Conservation (phyloP, 257 asterid species). For the Nicotiana attenuata region DNA sequence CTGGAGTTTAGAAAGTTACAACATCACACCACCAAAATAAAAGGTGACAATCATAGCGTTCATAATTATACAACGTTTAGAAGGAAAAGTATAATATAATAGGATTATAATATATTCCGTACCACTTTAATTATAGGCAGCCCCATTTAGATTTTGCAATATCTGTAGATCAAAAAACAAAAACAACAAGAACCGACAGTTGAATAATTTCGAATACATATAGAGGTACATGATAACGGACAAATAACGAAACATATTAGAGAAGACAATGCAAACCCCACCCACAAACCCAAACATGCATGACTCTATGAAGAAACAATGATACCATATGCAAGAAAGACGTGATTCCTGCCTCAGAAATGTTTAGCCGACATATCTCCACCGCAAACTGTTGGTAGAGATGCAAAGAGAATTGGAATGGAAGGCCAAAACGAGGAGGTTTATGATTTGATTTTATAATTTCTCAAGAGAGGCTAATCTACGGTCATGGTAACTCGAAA, state of each 20-base stretch:
- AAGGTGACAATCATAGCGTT: neutral
- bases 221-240: too few species aligned
- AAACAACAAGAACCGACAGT: neutral
- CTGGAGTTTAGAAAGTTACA: too few species aligned
- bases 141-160: neutral
- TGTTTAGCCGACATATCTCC: constrained; percentile 6
- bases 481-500: neutral
- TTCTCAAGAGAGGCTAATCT: neutral
- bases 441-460: neutral
- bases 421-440: neutral
- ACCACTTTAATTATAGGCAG: constrained; percentile 1
- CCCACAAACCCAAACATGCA: neutral
- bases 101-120: neutral
- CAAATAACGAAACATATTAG: neutral
- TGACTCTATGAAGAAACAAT: neutral
- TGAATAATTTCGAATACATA: neutral
- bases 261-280: neutral
- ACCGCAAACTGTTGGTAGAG: neutral
- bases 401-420: constrained; percentile 1
- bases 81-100: neutral
- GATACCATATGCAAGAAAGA: neutral
- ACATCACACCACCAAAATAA: too few species aligned
- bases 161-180: neutral
- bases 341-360: neutral
- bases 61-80: neutral